Percentiles rank a stretch among this genome's conserved stretches.
phyloP scores from a whole-genome alignment of 129 eudicot species.

The Flaveria linearis region DNA sequence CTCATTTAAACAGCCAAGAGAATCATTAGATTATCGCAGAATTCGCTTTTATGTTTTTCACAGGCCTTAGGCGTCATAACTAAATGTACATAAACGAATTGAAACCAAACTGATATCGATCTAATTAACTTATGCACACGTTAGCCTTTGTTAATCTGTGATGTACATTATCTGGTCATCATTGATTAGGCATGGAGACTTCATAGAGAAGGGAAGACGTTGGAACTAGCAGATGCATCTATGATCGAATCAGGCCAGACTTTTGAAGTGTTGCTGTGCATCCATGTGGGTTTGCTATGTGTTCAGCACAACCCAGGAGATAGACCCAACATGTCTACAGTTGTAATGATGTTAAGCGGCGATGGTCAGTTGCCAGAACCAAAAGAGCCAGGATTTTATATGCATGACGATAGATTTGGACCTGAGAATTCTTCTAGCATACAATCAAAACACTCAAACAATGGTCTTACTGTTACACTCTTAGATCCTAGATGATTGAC shows the following conservation, averaged over 20 bases:
- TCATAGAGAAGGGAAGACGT: slow-evolving; percentile 20
- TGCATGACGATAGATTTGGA: background rate
- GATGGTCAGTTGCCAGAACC: slow-evolving; percentile 22
- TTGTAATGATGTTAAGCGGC: slow-evolving; percentile 27
- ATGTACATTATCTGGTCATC: background rate
- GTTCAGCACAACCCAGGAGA: slow-evolving; percentile 32
- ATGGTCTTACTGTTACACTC: slow-evolving; percentile 14
- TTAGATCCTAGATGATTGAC: background rate
- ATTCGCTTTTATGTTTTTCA: too few species aligned
- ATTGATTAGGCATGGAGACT: slow-evolving; percentile 31
- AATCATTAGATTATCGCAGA: too few species aligned
- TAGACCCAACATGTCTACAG: slow-evolving; percentile 28
- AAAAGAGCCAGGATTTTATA: slow-evolving; percentile 23
- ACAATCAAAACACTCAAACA: background rate
- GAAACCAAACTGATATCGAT: background rate
- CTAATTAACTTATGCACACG: background rate
- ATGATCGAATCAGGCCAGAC: background rate
- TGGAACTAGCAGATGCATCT: slow-evolving; percentile 21
- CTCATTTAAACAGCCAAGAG: too few species aligned
- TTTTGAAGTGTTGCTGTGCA: slow-evolving; percentile 2
- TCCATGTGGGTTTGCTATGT: slow-evolving; percentile 33
- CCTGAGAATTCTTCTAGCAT: background rate
- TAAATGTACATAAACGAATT: too few species aligned
- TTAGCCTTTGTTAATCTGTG: background rate
- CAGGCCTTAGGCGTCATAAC: too few species aligned